Conservation (phyloP, 306 rosid genomes). For the Heteromeles arbutifolia region DNA sequence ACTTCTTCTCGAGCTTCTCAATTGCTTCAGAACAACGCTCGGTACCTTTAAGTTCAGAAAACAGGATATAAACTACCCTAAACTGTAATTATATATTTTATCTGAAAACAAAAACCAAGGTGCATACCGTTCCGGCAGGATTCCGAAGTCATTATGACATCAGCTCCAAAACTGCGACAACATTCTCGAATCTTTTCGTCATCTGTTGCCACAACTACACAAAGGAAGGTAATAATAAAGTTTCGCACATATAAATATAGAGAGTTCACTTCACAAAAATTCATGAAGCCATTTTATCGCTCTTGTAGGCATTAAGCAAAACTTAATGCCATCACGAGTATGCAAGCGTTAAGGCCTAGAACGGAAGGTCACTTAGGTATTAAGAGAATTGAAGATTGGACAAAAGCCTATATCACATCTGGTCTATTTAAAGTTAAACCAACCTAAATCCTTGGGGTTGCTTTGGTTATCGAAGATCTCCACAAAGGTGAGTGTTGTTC, state of each 20-base stretch:
- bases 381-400: neutral
- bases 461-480: neutral
- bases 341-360: neutral
- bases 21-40: constrained; percentile 95
- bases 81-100: neutral
- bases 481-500: neutral
- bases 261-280: neutral
- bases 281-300: neutral
- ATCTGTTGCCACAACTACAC: constrained; percentile 90
- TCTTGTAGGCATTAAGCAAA: neutral
- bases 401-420: neutral
- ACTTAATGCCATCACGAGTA: neutral
- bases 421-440: neutral
- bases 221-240: neutral
- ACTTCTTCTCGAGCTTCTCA: constrained; percentile 68
- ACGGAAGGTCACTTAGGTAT: neutral
- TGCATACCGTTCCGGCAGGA: constrained; percentile 74
- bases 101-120: constrained; percentile 1
- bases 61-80: constrained; percentile 4
- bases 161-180: constrained; percentile 84
- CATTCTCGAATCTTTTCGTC: constrained; percentile 82
- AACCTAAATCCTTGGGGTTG: neutral
- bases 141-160: constrained; percentile 89
- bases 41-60: constrained; percentile 46
- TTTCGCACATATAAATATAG: neutral